Conservation (phyloP, 2,329 filamentous ascomycete genomes). For the Pseudogymnoascus sp. region DNA sequence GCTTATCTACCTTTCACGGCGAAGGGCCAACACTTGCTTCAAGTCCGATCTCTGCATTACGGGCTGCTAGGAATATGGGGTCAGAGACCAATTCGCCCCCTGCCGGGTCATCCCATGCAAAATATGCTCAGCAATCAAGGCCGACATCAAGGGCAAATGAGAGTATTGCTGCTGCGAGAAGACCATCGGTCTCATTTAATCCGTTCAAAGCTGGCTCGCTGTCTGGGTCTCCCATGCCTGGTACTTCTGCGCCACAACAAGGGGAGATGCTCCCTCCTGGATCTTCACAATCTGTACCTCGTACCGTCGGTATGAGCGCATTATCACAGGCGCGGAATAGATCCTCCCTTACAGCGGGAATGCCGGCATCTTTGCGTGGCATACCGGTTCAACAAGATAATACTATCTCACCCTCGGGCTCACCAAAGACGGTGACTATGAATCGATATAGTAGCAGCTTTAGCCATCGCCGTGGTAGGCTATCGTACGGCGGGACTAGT, state of each 20-base stretch:
- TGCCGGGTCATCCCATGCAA: slow-evolving; percentile 39
- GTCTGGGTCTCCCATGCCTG: slow-evolving; percentile 69
- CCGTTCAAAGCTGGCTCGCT: slow-evolving; percentile 94
- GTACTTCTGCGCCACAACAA: slow-evolving; percentile 17
- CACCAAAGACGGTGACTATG: slow-evolving; percentile 70
- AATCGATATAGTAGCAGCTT: slow-evolving; percentile 92
- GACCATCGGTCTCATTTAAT: slow-evolving; percentile 82
- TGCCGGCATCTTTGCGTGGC: slow-evolving; percentile 63
- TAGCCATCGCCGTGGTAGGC: slow-evolving; percentile 69
- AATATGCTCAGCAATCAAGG: slow-evolving; percentile 24
- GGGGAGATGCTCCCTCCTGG: slow-evolving; percentile 33
- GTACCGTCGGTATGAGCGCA: slow-evolving; percentile 39
- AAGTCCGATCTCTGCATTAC: slow-evolving; percentile 77
- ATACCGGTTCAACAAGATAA: slow-evolving; percentile 54
- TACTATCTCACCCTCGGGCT: slow-evolving; percentile 58
- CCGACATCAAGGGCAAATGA: slow-evolving; percentile 38
- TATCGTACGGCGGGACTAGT: slow-evolving; percentile 67
- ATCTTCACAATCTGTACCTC: slow-evolving; percentile 46
- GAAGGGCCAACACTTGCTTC: slow-evolving; percentile 67
- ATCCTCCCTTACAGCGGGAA: slow-evolving; percentile 65
- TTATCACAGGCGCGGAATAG: slow-evolving; percentile 57
- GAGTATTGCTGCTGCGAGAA: slow-evolving; percentile 45
- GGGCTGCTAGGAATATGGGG: slow-evolving; percentile 54
- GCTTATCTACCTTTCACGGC: slow-evolving; percentile 83
- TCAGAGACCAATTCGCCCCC: slow-evolving; percentile 54